Evolutionary conservation across 1,139 yeast genomes (phyloP), one percentile per base, ranked within the genome.

Genomic region (Nakaseomyces kungkrabaensis): DNA sequence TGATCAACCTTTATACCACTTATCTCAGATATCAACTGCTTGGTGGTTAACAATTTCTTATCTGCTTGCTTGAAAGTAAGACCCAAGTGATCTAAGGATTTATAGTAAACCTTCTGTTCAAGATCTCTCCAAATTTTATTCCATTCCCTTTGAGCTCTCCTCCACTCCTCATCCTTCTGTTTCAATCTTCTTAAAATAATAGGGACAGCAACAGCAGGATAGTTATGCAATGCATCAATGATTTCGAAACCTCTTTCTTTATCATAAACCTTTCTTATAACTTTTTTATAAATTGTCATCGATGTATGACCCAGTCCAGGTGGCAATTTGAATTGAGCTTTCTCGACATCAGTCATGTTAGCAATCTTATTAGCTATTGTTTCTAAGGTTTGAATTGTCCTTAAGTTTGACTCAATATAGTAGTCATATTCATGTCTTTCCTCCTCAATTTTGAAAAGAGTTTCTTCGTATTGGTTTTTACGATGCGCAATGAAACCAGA

Each of bases 151-250:
- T 92, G 98, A 1, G 97, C 92, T 56, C 97, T 81, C 68, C 90
- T 87, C 99, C 99, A 92, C 68, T 92, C 98, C 69, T 92, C 97
- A 66, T 94, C 98, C 70, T 92, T 92, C 69, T 92, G 97, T 69
- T 92, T 92, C 67, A 92, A 78, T 64, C 98, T 79, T 61, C 85
- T 85, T 65, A 92, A 74, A 11, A 92, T 95, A 56, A 92, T 82
- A 1, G 98, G 98, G 22, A 92, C 95, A 1, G 98, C 95, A 51
- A 89, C 81, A 1, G 94, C 88, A 3, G 98, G 99, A 60, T 86
- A 85, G 58, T 90, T 96, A 65, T 92, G 97, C 47, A 92, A 73
- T 2, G 97, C 96, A 62, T 89, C 96, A 59, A 92, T 88, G 26
- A 92, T 97, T 68, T 94, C 97, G 62, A 85, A 85, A 1, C 97